phyloP scores from a whole-genome alignment of 768 basidiomycete genomes.

The Pilatotrama ljubarskyi region DNA sequence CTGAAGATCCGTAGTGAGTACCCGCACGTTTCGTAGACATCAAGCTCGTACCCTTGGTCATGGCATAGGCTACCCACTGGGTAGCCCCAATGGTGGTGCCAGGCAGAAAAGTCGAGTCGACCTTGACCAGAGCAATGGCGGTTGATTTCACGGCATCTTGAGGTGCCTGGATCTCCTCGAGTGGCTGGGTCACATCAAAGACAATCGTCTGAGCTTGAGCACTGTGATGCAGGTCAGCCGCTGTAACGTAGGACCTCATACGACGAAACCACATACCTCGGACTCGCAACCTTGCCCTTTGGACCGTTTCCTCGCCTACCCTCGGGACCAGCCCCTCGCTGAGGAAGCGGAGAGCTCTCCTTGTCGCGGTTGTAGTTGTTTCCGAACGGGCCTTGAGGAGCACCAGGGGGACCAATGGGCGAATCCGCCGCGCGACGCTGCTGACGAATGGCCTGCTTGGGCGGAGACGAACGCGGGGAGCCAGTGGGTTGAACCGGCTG shows the following conservation, averaged over 20 bases:
- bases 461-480: constrained; percentile 67
- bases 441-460: constrained; percentile 50
- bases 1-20: constrained; percentile 33
- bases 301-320: constrained; percentile 39
- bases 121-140: constrained; percentile 84
- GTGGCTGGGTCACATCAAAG: constrained; percentile 71
- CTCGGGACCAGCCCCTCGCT: constrained; percentile 42
- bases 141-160: constrained; percentile 84
- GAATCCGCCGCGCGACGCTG: constrained; percentile 54
- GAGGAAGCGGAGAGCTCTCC: constrained; percentile 68
- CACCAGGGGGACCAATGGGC: constrained; percentile 39
- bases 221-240: constrained; percentile 33
- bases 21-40: not conserved
- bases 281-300: constrained; percentile 54
- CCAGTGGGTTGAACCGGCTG: constrained; percentile 46
- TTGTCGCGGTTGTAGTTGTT: constrained; percentile 54
- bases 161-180: constrained; percentile 75
- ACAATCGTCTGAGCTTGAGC: constrained; percentile 66
- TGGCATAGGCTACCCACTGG: constrained; percentile 91
- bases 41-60: constrained; percentile 66
- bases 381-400: constrained; percentile 35
- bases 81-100: constrained; percentile 89
- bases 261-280: constrained; percentile 44
- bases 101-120: constrained; percentile 80
- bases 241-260: not conserved